These are phyloP conservation scores for Daldinia concentrica DNA, from an alignment of 495 filamentous ascomycete genomes.

Conservation along the genomic window DNA sequence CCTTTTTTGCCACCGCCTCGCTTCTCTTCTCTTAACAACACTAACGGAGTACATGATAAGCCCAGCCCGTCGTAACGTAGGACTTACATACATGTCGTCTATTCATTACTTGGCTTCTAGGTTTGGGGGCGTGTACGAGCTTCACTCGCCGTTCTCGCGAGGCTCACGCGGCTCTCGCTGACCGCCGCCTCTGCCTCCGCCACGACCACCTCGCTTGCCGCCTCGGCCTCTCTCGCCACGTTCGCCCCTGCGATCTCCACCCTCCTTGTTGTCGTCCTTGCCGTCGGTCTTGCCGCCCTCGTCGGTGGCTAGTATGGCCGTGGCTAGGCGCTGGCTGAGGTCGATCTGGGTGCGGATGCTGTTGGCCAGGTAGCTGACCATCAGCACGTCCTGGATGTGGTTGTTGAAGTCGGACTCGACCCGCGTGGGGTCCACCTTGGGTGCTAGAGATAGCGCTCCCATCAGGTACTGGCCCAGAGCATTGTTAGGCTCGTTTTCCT, in stretches of 20 bases:
- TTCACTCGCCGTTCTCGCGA: constrained; percentile 17
- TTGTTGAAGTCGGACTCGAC: constrained; percentile 99
- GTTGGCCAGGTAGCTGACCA: constrained; percentile 96
- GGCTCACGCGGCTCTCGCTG: constrained; percentile 29
- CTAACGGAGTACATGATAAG: background rate
- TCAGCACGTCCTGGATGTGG: constrained; percentile 97
- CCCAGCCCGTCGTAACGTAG: background rate
- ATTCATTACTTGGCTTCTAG: background rate
- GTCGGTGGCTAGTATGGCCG: constrained; percentile 76
- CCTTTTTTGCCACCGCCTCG: background rate
- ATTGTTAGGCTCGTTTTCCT: constrained; percentile 72
- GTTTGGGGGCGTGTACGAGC: background rate
- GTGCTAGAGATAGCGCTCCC: constrained; percentile 87
- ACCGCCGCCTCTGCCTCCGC: constrained; percentile 51
- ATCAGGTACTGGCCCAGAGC: constrained; percentile 94
- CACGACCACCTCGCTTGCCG: constrained; percentile 33
- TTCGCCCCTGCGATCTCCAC: constrained; percentile 39
- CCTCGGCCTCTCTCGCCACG: constrained; percentile 36
- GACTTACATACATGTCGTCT: background rate
- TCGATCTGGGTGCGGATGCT: constrained; percentile 99
- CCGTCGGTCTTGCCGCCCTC: constrained; percentile 47
- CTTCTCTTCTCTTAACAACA: constrained; percentile 1
- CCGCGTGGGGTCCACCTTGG: constrained; percentile 87
- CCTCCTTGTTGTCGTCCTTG: constrained; percentile 58
- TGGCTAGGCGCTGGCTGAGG: constrained; percentile 91